A percentile compares a stretch with the other conserved stretches of the same genome.
These are phyloP conservation scores for Aspergillaceae sp. DNA, from an alignment of 2,329 filamentous ascomycete genomes.

Conservation along the genomic window DNA sequence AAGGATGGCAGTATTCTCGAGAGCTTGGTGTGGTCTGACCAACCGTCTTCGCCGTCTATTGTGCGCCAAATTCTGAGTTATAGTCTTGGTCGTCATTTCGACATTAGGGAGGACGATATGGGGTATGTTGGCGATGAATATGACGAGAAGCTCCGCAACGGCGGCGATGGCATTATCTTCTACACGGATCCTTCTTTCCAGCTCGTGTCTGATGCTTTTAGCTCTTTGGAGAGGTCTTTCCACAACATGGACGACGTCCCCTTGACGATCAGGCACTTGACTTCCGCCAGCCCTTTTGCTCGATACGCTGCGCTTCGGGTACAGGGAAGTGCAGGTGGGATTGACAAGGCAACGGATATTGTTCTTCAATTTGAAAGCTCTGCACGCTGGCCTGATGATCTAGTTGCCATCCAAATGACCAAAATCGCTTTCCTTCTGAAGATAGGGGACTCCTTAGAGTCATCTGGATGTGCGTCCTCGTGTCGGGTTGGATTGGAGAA, in stretches of 20 bases:
- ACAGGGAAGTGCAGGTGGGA: slow-evolving; percentile 8
- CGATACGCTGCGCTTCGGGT: slow-evolving; percentile 54
- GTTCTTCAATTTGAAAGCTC: slow-evolving; percentile 90
- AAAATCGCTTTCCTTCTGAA: slow-evolving; percentile 80
- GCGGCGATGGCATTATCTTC: slow-evolving; percentile 30
- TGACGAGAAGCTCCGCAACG: slow-evolving; percentile 26
- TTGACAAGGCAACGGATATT: slow-evolving; percentile 57
- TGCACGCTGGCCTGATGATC: slow-evolving; percentile 83
- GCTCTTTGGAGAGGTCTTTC: slow-evolving; percentile 65
- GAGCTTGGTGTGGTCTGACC: slow-evolving; percentile 74
- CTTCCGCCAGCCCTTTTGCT: slow-evolving; percentile 61
- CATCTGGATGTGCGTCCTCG: slow-evolving; percentile 51
- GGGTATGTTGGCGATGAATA: slow-evolving; percentile 45
- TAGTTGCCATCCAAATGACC: slow-evolving; percentile 82
- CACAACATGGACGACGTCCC: slow-evolving; percentile 74
- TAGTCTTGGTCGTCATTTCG: slow-evolving; percentile 61
- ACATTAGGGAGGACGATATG: slow-evolving; percentile 48
- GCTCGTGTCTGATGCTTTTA: slow-evolving; percentile 60
- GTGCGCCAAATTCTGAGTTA: slow-evolving; percentile 73
- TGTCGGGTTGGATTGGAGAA: slow-evolving; percentile 77
- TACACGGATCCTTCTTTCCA: slow-evolving; percentile 52
- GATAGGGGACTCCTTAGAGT: slow-evolving; percentile 63
- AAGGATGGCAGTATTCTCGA: slow-evolving; percentile 91
- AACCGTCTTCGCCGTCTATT: slow-evolving; percentile 52
- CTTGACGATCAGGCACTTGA: slow-evolving; percentile 73